Evolutionary conservation across 148 eudicot genomes (phyloP).

Genomic region (Linanthus parryae): DNA sequence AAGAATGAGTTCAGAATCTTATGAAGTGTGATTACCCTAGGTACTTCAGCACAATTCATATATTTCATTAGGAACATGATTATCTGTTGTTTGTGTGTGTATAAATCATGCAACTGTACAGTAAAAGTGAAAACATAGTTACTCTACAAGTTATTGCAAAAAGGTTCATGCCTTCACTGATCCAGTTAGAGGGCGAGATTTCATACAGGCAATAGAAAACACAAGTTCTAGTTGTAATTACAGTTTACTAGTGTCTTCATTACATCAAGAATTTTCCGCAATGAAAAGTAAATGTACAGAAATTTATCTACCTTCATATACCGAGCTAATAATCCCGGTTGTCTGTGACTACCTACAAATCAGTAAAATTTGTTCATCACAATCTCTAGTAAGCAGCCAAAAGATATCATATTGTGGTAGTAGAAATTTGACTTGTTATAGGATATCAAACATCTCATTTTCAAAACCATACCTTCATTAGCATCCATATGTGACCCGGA

Average conservation of each 20-base stretch:
- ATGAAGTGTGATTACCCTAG: not conserved
- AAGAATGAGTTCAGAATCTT: not conserved
- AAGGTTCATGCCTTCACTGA: too few relatives aligned
- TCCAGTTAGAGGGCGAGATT: too few relatives aligned
- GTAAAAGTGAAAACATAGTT: too few relatives aligned
- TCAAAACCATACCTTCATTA: constrained; percentile 58
- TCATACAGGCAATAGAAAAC: too few relatives aligned
- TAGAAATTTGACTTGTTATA: not conserved
- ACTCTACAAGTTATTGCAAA: too few relatives aligned
- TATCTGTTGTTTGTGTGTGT: too few relatives aligned
- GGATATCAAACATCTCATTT: not conserved
- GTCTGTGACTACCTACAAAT: constrained; percentile 51
- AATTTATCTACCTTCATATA: constrained; percentile 97
- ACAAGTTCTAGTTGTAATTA: too few relatives aligned
- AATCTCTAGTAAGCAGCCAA: constrained; percentile 7
- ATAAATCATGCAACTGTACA: too few relatives aligned
- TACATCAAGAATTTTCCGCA: too few relatives aligned
- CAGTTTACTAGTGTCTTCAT: too few relatives aligned
- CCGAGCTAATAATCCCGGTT: constrained; percentile 68
- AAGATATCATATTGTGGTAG: constrained; percentile 4
- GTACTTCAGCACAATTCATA: constrained; percentile 5
- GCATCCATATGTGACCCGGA: constrained; percentile 40
- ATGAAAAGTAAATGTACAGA: not conserved
- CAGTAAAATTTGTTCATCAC: constrained; percentile 4
- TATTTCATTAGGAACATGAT: not conserved